A percentile compares a stretch with the other conserved stretches of the same genome.
These are phyloP conservation scores for Iris pallida DNA, from an alignment of 116 monocot species.

Conservation along the genomic window DNA sequence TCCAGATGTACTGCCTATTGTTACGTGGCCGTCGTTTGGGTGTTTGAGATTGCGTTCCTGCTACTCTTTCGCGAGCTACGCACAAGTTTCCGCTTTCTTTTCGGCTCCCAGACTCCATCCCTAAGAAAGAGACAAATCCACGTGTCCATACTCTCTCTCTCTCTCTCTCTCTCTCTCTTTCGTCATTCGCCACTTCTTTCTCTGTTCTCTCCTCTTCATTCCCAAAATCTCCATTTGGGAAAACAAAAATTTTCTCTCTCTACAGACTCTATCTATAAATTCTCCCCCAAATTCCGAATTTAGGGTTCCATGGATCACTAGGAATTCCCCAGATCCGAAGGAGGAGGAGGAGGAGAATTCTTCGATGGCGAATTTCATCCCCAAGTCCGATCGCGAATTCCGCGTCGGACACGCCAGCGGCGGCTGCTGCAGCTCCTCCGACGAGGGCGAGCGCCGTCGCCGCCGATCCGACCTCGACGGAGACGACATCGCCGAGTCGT, in stretches of 20 bases:
- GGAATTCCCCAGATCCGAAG: neutral
- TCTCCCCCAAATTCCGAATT: neutral
- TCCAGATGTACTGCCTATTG: too few species aligned
- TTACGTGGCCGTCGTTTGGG: too few species aligned
- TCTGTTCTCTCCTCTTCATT: neutral
- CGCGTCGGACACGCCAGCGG: neutral
- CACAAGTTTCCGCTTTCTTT: too few species aligned
- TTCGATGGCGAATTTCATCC: slow-evolving; percentile 24
- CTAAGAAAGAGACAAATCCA: slow-evolving; percentile 21
- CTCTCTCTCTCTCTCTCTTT: neutral
- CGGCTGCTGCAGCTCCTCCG: slow-evolving; percentile 3
- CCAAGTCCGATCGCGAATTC: slow-evolving; percentile 18
- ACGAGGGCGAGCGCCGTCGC: slow-evolving; percentile 17
- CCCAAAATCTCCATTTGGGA: neutral
- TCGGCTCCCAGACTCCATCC: too few species aligned
- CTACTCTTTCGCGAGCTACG: too few species aligned
- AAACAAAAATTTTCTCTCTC: neutral
- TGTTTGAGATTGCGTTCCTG: too few species aligned
- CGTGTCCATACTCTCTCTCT: slow-evolving; percentile 1
- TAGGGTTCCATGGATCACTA: neutral
- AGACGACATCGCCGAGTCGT: slow-evolving; percentile 49
- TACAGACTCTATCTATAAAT: slow-evolving; percentile 13
- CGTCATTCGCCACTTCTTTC: slow-evolving; percentile 11
- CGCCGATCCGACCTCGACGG: slow-evolving; percentile 31
- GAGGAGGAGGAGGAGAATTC: too few species aligned